These are phyloP conservation scores for Urostyla sp. DNA, from an alignment of 73 alveolate genomes.

Conservation along the genomic window DNA sequence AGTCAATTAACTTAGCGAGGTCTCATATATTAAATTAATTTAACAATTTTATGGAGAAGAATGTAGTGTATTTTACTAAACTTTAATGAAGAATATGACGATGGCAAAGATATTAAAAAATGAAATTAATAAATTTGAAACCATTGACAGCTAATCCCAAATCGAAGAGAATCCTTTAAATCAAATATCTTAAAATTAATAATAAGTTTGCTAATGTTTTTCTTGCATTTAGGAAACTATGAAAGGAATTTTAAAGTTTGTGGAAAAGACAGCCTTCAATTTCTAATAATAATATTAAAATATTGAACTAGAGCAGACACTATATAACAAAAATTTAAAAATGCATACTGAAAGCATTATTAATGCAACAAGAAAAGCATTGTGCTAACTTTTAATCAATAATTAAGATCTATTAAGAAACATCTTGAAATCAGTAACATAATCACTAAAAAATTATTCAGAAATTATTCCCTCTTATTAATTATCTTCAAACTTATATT, in stretches of 20 bases:
- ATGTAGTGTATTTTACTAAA: slow-evolving; percentile 13
- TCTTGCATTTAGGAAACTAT: slow-evolving; percentile 49
- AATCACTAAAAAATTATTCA: background rate
- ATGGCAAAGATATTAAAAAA: slow-evolving; percentile 23
- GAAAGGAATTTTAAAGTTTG: slow-evolving; percentile 1
- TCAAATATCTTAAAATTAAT: background rate
- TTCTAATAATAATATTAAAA: background rate
- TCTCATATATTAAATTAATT: background rate
- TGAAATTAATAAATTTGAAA: slow-evolving; percentile 24
- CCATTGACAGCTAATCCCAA: background rate
- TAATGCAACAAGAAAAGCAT: slow-evolving; percentile 52
- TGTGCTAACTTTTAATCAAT: background rate
- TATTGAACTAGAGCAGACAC: slow-evolving; percentile 20
- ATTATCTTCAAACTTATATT: background rate
- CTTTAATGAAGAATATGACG: slow-evolving; percentile 43
- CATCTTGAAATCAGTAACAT: background rate
- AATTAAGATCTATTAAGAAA: background rate
- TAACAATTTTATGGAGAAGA: background rate
- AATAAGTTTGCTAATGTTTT: slow-evolving; percentile 26
- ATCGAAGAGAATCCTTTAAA: background rate
- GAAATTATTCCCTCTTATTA: slow-evolving; percentile 10
- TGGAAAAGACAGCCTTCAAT: background rate
- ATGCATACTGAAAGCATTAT: background rate
- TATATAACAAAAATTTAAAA: slow-evolving; percentile 27
- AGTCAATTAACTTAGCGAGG: background rate